Conservation (phyloP, 2,329 filamentous ascomycete species). For the Botrytis byssoidea region DNA sequence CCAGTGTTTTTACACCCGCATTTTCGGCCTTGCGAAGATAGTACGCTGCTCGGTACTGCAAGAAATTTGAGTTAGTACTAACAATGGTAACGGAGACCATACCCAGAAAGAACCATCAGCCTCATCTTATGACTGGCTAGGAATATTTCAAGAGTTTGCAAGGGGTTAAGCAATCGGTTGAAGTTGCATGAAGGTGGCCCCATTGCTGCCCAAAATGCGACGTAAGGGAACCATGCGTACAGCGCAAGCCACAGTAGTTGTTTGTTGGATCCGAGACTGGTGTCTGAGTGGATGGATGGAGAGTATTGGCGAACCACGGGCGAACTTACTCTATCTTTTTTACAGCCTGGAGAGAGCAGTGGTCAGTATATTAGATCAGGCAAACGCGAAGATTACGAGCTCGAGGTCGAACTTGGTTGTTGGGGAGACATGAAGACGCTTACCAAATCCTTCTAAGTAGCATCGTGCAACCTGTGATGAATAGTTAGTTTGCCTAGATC, state of each 20-base stretch:
- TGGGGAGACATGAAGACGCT: not conserved
- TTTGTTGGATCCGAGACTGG: constrained; percentile 11
- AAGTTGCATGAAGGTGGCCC: constrained; percentile 28
- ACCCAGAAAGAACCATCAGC: constrained; percentile 42
- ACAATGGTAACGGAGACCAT: not conserved
- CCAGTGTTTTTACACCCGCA: constrained; percentile 83
- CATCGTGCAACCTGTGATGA: constrained; percentile 65
- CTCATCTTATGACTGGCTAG: constrained; percentile 42
- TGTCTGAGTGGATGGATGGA: constrained; percentile 19
- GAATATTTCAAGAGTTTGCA: constrained; percentile 29
- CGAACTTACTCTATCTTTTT: constrained; percentile 90
- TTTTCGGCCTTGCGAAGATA: constrained; percentile 91
- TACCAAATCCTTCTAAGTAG: constrained; percentile 90
- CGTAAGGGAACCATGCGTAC: constrained; percentile 29
- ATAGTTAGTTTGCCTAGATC: constrained; percentile 19
- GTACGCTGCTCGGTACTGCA: constrained; percentile 74
- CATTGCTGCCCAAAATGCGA: constrained; percentile 48
- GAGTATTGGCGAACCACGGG: not conserved
- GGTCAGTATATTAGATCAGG: constrained; percentile 18
- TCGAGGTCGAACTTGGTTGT: constrained; percentile 4
- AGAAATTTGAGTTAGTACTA: constrained; percentile 17
- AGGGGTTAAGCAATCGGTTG: constrained; percentile 20
- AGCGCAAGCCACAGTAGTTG: constrained; percentile 35
- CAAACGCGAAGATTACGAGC: constrained; percentile 15
- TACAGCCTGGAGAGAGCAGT: constrained; percentile 50